Percentiles rank a stretch among this genome's conserved stretches.
These are phyloP conservation scores for Neonectria magnoliae DNA, from an alignment of 2,329 filamentous ascomycete species.

Conservation along the genomic window DNA sequence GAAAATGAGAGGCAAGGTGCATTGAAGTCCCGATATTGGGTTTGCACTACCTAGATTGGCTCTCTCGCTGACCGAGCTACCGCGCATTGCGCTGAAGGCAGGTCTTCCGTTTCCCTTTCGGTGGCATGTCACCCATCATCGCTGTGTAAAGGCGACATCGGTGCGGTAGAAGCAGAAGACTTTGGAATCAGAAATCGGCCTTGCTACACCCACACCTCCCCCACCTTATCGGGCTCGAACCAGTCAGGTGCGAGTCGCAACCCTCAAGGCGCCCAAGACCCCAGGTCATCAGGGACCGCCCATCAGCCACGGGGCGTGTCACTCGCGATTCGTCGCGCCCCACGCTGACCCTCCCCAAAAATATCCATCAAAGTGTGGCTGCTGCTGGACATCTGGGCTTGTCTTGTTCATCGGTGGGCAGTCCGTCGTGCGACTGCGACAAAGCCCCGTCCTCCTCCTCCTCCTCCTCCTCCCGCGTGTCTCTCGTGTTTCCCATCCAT, in stretches of 20 bases:
- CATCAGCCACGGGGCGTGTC: conserved; percentile 20
- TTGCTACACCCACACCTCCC: conserved; percentile 6
- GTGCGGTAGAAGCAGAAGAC: not conserved
- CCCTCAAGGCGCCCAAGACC: not conserved
- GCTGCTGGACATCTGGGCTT: not conserved
- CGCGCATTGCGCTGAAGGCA: conserved; percentile 17
- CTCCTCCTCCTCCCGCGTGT: not conserved
- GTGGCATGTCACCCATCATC: conserved; percentile 21
- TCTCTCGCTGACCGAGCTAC: not conserved
- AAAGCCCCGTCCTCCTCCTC: conserved; percentile 11
- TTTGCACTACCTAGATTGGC: conserved; percentile 2
- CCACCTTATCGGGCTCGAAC: not conserved
- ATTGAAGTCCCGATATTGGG: conserved; percentile 4
- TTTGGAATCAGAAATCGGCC: conserved; percentile 12
- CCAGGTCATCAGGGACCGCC: conserved; percentile 20
- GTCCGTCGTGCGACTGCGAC: conserved; percentile 25
- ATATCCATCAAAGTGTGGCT: conserved; percentile 37
- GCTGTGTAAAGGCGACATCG: conserved; percentile 19
- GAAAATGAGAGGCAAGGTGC: conserved; percentile 2
- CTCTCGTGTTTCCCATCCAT: conserved; percentile 1
- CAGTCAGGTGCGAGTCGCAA: conserved; percentile 19
- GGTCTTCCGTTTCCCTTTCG: not conserved
- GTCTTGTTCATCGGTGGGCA: conserved; percentile 22
- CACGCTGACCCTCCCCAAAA: conserved; percentile 38
- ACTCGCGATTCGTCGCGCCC: conserved; percentile 15